Conservation (phyloP, 1,284 basidiomycete genomes). For the Sporisorium reilianum region DNA sequence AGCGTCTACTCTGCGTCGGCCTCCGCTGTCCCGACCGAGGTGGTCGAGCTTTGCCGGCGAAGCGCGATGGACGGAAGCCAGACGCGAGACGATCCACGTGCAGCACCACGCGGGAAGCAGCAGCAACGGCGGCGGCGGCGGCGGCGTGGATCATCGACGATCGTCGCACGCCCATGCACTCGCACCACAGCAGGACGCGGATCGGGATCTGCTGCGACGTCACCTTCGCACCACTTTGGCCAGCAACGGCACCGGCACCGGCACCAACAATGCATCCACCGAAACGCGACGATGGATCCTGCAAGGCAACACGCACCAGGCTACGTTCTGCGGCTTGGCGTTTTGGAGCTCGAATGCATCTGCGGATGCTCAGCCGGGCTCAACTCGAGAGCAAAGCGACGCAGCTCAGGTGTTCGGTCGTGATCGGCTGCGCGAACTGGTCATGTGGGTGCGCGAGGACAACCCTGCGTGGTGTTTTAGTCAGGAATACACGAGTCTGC, state of each 20-base stretch:
- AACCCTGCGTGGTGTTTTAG: slow-evolving; percentile 36
- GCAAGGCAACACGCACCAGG: slow-evolving; percentile 23
- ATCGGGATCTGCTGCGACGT: slow-evolving; percentile 18
- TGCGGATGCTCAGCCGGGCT: not conserved
- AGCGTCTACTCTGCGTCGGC: not conserved
- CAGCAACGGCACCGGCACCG: not conserved
- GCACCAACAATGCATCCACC: slow-evolving; percentile 8
- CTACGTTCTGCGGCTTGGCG: slow-evolving; percentile 29
- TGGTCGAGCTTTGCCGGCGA: slow-evolving; percentile 39
- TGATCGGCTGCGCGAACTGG: slow-evolving; percentile 20
- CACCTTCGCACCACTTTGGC: slow-evolving; percentile 2
- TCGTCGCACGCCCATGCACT: slow-evolving; percentile 11
- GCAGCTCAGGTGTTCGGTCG: not conserved
- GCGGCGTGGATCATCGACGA: slow-evolving; percentile 8
- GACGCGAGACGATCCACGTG: slow-evolving; percentile 12
- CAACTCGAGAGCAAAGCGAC: not conserved
- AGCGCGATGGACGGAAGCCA: slow-evolving; percentile 7
- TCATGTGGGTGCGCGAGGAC: slow-evolving; percentile 21
- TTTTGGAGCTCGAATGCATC: not conserved
- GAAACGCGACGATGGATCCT: slow-evolving; percentile 43
- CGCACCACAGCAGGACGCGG: slow-evolving; percentile 7
- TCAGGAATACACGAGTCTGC: slow-evolving; percentile 28
- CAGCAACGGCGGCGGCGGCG: too few relatives aligned
- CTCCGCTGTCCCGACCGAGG: slow-evolving; percentile 18
- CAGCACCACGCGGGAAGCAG: not conserved